Evolutionary conservation across 768 basidiomycete genomes (phyloP).

Genomic region (Russula emetica): DNA sequence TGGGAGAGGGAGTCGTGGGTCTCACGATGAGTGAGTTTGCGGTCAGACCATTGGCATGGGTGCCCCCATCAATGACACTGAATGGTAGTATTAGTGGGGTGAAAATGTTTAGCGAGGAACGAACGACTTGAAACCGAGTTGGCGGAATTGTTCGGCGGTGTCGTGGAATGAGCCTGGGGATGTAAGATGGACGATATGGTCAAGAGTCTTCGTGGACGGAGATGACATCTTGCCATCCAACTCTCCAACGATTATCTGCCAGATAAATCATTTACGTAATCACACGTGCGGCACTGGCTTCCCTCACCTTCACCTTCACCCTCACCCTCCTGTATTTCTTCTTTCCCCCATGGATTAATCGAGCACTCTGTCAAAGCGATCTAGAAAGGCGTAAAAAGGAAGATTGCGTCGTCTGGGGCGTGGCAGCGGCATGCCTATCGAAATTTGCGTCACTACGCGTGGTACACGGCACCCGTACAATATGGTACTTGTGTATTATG

Average conservation of each 20-base stretch:
- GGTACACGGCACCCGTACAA: no score
- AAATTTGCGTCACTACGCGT: no score
- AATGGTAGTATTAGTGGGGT: not conserved
- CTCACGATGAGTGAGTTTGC: slow-evolving; percentile 61
- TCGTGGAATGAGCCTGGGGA: slow-evolving; percentile 54
- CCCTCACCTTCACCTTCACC: no score
- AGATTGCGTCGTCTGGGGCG: no score
- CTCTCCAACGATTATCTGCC: not conserved
- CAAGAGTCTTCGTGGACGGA: slow-evolving; percentile 45
- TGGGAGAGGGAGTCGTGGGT: not conserved
- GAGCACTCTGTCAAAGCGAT: no score
- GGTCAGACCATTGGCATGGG: slow-evolving; percentile 58
- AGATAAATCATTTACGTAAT: not conserved
- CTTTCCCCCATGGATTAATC: no score
- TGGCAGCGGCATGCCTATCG: no score
- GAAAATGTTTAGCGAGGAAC: not conserved
- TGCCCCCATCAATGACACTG: slow-evolving; percentile 61
- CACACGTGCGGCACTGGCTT: no score
- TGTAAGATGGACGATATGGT: slow-evolving; percentile 71
- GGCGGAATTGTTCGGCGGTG: slow-evolving; percentile 48
- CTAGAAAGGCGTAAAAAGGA: no score
- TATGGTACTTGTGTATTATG: no score
- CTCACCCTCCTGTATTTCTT: no score
- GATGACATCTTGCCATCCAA: not conserved
- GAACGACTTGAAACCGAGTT: slow-evolving; percentile 63